Evolutionary conservation across 495 filamentous ascomycete species (phyloP).

Genomic region (Hypoxylon perforatum): DNA sequence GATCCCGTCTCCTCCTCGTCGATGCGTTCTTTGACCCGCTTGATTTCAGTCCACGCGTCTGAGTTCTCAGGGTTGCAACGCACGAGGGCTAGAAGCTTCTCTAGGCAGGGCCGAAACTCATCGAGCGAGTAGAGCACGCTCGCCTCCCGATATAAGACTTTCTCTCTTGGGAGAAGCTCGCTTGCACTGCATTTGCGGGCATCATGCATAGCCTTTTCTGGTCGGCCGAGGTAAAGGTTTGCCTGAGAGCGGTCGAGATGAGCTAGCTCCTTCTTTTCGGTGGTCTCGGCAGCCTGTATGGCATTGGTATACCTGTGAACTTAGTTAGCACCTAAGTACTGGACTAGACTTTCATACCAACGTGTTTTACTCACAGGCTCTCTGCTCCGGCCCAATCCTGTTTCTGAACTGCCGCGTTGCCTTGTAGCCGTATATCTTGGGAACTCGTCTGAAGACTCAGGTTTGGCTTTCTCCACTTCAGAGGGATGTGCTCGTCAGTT

Average conservation of each 20-base stretch:
- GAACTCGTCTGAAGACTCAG: conserved; percentile 40
- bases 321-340: conserved; percentile 28
- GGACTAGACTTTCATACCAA: not conserved
- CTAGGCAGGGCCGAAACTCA: conserved; percentile 50
- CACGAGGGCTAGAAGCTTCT: conserved; percentile 41
- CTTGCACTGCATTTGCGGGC: conserved; percentile 32
- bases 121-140: conserved; percentile 59
- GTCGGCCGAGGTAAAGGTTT: conserved; percentile 49
- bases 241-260: conserved; percentile 56
- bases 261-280: conserved; percentile 26
- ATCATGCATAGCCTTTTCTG: conserved; percentile 56
- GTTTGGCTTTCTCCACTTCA: conserved; percentile 47
- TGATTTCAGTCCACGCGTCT: conserved; percentile 44
- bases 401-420: conserved; percentile 51
- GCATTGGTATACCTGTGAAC: conserved; percentile 32
- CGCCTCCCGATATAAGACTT: conserved; percentile 59
- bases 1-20: conserved; percentile 50
- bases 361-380: conserved; percentile 21
- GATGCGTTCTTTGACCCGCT: conserved; percentile 43
- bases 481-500: conserved; percentile 48
- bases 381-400: conserved; percentile 39
- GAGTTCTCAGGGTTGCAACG: conserved; percentile 43
- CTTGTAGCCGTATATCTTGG: conserved; percentile 51
- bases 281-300: conserved; percentile 29
- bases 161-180: conserved; percentile 45